phyloP scores from a whole-genome alignment of 2,329 filamentous ascomycete genomes.

The Zymoseptoria ardabiliae region DNA sequence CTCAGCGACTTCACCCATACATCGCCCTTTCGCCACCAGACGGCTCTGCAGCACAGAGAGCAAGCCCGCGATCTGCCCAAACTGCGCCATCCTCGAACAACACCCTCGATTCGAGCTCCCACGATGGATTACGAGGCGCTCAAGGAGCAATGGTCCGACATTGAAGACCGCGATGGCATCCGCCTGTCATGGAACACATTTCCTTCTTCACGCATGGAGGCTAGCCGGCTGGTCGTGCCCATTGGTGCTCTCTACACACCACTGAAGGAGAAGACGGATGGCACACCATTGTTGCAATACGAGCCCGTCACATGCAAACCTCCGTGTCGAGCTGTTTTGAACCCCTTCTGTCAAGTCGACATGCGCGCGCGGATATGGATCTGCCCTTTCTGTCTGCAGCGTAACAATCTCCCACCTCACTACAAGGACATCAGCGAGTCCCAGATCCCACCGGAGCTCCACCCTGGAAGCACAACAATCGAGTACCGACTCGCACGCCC shows the following conservation, averaged over 20 bases:
- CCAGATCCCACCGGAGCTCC: slow-evolving; percentile 74
- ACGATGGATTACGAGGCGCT: slow-evolving; percentile 86
- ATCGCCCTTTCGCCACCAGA: neutral
- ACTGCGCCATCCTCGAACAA: neutral
- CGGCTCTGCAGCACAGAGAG: neutral
- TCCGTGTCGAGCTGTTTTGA: slow-evolving; percentile 90
- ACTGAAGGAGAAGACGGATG: slow-evolving; percentile 83
- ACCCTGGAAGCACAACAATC: slow-evolving; percentile 78
- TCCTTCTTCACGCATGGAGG: slow-evolving; percentile 87
- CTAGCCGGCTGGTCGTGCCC: slow-evolving; percentile 53
- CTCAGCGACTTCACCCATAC: neutral
- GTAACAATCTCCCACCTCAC: slow-evolving; percentile 74
- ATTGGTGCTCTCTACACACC: slow-evolving; percentile 95
- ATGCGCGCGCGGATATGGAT: slow-evolving; percentile 80
- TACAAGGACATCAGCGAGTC: slow-evolving; percentile 86
- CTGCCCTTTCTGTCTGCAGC: slow-evolving; percentile 78
- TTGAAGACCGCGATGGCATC: slow-evolving; percentile 93
- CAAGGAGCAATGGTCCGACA: slow-evolving; percentile 93
- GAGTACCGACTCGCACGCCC: slow-evolving; percentile 76
- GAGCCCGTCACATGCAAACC: slow-evolving; percentile 95
- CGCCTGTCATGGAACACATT: slow-evolving; percentile 98
- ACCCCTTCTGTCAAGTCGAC: slow-evolving; percentile 90
- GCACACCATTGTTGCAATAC: slow-evolving; percentile 78
- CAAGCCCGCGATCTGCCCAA: neutral
- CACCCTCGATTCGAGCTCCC: slow-evolving; percentile 4